These are phyloP conservation scores for Lasiosphaeria ovina DNA, from an alignment of 495 filamentous ascomycete genomes.

Conservation along the genomic window DNA sequence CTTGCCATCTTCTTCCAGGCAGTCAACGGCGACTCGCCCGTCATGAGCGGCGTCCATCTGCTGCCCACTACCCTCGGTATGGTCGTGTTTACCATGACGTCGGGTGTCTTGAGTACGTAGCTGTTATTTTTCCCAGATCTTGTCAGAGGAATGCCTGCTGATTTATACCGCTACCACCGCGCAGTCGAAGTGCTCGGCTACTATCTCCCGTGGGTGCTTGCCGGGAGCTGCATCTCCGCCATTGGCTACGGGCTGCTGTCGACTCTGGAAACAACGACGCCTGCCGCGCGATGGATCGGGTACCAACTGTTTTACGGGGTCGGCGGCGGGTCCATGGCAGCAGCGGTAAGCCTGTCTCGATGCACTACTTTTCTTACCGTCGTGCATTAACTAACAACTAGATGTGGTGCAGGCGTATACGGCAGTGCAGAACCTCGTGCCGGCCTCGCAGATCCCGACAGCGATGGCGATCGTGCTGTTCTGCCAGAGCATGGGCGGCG, in stretches of 20 bases:
- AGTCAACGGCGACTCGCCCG: slow-evolving; percentile 47
- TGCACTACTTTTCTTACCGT: neutral
- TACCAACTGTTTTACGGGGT: slow-evolving; percentile 49
- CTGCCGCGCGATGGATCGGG: slow-evolving; percentile 45
- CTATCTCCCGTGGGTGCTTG: slow-evolving; percentile 30
- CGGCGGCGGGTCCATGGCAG: slow-evolving; percentile 35
- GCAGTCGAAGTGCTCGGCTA: slow-evolving; percentile 18
- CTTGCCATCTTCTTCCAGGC: slow-evolving; percentile 67
- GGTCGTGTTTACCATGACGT: slow-evolving; percentile 35
- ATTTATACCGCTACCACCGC: neutral
- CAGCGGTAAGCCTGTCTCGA: slow-evolving; percentile 2
- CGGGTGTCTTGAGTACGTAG: slow-evolving; percentile 42
- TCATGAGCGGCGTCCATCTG: slow-evolving; percentile 50
- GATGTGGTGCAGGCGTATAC: slow-evolving; percentile 34
- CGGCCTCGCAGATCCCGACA: slow-evolving; percentile 37
- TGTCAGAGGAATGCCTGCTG: neutral
- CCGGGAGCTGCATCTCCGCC: slow-evolving; percentile 12
- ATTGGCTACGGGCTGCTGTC: slow-evolving; percentile 43
- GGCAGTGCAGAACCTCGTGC: slow-evolving; percentile 45
- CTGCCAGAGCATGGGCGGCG: slow-evolving; percentile 38
- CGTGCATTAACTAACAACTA: slow-evolving; percentile 13
- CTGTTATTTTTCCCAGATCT: slow-evolving; percentile 2
- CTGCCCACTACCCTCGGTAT: slow-evolving; percentile 46
- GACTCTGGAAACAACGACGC: slow-evolving; percentile 29
- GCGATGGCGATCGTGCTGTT: slow-evolving; percentile 48